Evolutionary conservation across 139 green algal species (phyloP).

Genomic region (Chlorella sp.): DNA sequence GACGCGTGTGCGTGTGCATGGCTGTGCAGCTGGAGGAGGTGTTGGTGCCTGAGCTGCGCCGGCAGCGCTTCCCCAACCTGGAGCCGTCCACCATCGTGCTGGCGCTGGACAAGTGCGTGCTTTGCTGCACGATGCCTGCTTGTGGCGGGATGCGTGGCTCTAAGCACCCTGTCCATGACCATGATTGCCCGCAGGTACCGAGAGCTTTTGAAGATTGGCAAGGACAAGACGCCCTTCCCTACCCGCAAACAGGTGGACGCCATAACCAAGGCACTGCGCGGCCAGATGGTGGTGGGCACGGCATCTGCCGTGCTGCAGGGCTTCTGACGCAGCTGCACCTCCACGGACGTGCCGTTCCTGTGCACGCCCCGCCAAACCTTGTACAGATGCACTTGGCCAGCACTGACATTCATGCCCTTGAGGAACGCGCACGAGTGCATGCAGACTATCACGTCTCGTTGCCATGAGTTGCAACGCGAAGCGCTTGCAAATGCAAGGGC

Average conservation of each 20-base stretch:
- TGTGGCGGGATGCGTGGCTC: neutral
- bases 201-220: conserved; percentile 23
- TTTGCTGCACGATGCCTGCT: neutral
- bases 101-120: conserved; percentile 27
- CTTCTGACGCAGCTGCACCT: neutral
- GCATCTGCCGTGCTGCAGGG: neutral
- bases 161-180: neutral
- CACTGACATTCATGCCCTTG: too few species aligned
- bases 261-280: conserved; percentile 40
- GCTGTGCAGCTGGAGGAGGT: conserved; percentile 33
- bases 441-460: too few species aligned
- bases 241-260: conserved; percentile 44
- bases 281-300: conserved; percentile 1
- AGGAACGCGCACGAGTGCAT: too few species aligned
- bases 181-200: conserved; percentile 5
- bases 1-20: neutral
- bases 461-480: too few species aligned
- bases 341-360: too few species aligned
- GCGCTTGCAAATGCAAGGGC: too few species aligned
- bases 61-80: conserved; percentile 28
- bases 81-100: conserved; percentile 16
- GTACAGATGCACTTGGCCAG: too few species aligned
- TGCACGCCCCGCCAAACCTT: too few species aligned
- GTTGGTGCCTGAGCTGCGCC: conserved; percentile 26
- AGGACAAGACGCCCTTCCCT: conserved; percentile 30